phyloP scores from a whole-genome alignment of 2,329 filamentous ascomycete species.

The Fusarium denticulatum region DNA sequence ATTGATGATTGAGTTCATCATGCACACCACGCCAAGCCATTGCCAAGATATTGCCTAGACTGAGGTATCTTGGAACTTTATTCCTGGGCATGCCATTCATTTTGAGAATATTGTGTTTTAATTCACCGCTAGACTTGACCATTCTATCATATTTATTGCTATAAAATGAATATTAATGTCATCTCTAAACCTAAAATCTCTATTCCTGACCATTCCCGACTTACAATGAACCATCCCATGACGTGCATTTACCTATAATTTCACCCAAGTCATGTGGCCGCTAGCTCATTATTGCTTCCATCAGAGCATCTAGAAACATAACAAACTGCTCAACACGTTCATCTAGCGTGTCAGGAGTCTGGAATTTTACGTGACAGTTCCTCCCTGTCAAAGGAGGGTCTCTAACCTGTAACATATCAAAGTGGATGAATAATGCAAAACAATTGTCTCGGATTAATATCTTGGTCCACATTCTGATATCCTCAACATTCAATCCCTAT shows the following conservation, averaged over 20 bases:
- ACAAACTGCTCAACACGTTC: neutral
- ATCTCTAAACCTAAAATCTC: neutral
- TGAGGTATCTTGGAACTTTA: conserved; percentile 15
- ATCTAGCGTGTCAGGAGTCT: neutral
- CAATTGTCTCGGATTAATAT: conserved; percentile 20
- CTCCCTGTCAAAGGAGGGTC: neutral
- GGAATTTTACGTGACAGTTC: neutral
- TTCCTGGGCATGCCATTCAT: conserved; percentile 12
- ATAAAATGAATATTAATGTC: neutral
- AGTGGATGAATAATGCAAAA: neutral
- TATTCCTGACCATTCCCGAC: neutral
- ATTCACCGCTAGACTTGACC: neutral
- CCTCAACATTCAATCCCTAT: neutral
- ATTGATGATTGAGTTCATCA: too few species aligned
- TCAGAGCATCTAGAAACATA: neutral
- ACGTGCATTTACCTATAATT: neutral
- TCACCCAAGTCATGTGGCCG: neutral
- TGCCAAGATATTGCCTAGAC: too few species aligned
- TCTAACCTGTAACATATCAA: neutral
- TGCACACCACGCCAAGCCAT: too few species aligned
- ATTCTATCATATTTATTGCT: neutral
- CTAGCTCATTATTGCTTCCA: neutral
- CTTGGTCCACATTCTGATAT: neutral
- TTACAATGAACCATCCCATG: neutral
- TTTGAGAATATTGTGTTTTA: neutral